phyloP scores from a whole-genome alignment of 148 eudicot species.

The Silene conica region DNA sequence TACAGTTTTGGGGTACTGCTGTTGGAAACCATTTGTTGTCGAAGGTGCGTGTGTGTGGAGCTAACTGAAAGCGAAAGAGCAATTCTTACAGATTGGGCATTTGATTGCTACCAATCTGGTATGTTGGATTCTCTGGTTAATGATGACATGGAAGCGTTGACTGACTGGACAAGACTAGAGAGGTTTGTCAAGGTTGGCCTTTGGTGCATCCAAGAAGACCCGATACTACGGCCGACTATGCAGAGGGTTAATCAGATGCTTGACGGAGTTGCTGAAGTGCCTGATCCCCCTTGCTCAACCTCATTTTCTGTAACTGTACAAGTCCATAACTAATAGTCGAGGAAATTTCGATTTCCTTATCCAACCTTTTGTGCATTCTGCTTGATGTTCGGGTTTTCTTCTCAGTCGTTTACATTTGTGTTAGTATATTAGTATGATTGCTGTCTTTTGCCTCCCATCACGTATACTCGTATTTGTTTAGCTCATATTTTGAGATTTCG shows the following conservation, averaged over 20 bases:
- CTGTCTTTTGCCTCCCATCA: no score
- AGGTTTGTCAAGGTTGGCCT: constrained; percentile 27
- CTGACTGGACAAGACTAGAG: constrained; percentile 4
- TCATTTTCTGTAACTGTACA: constrained; percentile 2
- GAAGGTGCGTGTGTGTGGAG: constrained; percentile 18
- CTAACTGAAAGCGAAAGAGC: constrained; percentile 9
- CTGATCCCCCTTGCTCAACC: constrained; percentile 28
- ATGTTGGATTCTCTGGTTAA: constrained; percentile 18
- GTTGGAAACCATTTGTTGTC: constrained; percentile 39
- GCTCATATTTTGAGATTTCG: no score
- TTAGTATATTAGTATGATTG: no score
- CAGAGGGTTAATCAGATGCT: constrained; percentile 34
- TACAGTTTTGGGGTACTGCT: constrained; percentile 51
- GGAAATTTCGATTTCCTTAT: no score
- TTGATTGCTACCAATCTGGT: constrained; percentile 32
- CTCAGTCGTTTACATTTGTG: no score
- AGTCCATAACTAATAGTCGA: no score
- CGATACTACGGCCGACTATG: constrained; percentile 36
- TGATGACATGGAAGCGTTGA: constrained; percentile 17
- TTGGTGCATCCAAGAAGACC: constrained; percentile 43
- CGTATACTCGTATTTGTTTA: no score
- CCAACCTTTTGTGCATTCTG: no score
- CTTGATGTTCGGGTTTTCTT: no score
- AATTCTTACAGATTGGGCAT: constrained; percentile 40
- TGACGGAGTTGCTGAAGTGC: constrained; percentile 28